Evolutionary conservation across 2,329 filamentous ascomycete species (phyloP).

Genomic region (Colletotrichum sublineola): DNA sequence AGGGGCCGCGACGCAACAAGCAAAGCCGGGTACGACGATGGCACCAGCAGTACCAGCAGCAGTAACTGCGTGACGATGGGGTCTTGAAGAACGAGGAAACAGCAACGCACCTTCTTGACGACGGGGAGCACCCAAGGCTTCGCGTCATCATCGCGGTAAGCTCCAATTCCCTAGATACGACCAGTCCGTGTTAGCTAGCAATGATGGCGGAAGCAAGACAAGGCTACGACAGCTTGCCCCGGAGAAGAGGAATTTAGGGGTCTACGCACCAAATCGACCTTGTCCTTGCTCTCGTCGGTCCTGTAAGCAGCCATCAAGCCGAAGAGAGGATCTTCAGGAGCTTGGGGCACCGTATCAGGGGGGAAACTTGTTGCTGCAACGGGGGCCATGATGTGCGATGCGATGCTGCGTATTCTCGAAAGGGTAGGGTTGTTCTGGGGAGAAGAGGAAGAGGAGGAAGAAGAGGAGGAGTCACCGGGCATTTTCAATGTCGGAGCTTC

Average conservation of each 20-base stretch:
- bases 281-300: slow-evolving; percentile 81
- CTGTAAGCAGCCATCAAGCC: slow-evolving; percentile 90
- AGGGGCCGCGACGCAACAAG: not conserved
- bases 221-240: slow-evolving; percentile 16
- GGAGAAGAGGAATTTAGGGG: slow-evolving; percentile 24
- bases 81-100: not conserved
- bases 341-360: slow-evolving; percentile 83
- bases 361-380: slow-evolving; percentile 77
- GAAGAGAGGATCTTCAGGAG: slow-evolving; percentile 95
- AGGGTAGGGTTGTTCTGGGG: slow-evolving; percentile 55
- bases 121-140: slow-evolving; percentile 98
- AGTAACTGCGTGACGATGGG: not conserved
- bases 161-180: slow-evolving; percentile 76
- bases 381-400: slow-evolving; percentile 76
- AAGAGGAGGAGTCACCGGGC: slow-evolving; percentile 55
- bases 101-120: slow-evolving; percentile 84
- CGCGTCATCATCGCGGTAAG: slow-evolving; percentile 93
- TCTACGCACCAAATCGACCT: slow-evolving; percentile 86
- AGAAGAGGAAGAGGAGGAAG: slow-evolving; percentile 58
- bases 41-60: not conserved
- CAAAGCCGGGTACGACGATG: not conserved
- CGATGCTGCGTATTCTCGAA: slow-evolving; percentile 71
- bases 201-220: not conserved
- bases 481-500: slow-evolving; percentile 41
- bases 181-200: slow-evolving; percentile 18